These are phyloP conservation scores for Epichloe uncinata DNA, from an alignment of 2,329 filamentous ascomycete species.

Conservation along the genomic window DNA sequence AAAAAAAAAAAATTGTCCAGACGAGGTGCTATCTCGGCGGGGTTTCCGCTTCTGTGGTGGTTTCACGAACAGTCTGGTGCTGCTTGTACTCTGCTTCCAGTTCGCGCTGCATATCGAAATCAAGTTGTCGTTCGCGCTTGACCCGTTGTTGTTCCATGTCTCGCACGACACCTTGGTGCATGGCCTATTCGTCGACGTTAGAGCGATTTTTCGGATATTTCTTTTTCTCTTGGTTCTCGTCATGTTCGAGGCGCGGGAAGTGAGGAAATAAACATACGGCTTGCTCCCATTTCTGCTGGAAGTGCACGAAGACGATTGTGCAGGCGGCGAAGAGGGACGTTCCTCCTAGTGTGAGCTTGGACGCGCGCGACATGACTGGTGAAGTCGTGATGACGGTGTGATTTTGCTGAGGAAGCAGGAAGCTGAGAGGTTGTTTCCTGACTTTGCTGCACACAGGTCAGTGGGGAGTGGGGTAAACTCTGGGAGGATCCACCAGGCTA, in stretches of 20 bases:
- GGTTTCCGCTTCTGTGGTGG: constrained; percentile 14
- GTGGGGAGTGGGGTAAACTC: too few species aligned
- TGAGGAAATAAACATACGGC: constrained; percentile 40
- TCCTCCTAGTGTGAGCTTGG: constrained; percentile 69
- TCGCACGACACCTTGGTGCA: constrained; percentile 88
- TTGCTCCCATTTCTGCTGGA: constrained; percentile 73
- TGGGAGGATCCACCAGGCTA: not conserved
- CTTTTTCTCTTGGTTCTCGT: not conserved
- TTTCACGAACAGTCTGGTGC: constrained; percentile 58
- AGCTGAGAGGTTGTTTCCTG: too few species aligned
- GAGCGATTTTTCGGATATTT: not conserved
- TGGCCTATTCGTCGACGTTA: constrained; percentile 45
- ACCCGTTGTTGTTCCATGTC: constrained; percentile 89
- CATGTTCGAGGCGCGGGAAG: not conserved
- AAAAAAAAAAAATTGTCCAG: not conserved
- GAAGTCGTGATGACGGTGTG: not conserved
- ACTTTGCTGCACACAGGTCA: too few species aligned
- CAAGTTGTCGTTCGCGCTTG: constrained; percentile 80
- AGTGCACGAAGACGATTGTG: constrained; percentile 80
- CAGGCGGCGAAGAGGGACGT: constrained; percentile 64
- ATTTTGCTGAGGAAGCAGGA: not conserved
- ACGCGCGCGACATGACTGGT: constrained; percentile 69
- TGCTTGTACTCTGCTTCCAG: constrained; percentile 86
- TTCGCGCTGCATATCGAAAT: constrained; percentile 82
- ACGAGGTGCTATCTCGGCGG: constrained; percentile 12